phyloP scores from a whole-genome alignment of 2,329 filamentous ascomycete species.

The Venturia carpophila region DNA sequence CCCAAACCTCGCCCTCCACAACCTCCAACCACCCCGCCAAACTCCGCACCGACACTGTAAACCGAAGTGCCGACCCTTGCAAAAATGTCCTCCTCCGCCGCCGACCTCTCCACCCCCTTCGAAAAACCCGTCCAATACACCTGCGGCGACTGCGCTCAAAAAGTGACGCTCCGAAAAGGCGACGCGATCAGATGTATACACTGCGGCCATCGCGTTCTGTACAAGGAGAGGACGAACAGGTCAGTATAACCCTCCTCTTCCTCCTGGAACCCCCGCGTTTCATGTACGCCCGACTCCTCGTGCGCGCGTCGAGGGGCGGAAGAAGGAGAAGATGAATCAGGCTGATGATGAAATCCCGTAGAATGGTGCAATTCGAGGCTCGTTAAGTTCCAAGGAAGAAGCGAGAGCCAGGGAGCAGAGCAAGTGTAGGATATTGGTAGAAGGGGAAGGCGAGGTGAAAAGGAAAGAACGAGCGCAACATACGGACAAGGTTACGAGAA shows the following conservation, averaged over 20 bases:
- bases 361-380: slow-evolving; percentile 98
- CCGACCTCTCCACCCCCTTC: slow-evolving; percentile 45
- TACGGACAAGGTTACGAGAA: not conserved
- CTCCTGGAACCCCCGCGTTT: not conserved
- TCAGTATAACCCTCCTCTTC: slow-evolving; percentile 41
- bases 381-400: slow-evolving; percentile 44
- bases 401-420: not conserved
- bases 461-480: no score
- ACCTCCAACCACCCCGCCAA: not conserved
- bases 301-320: not conserved
- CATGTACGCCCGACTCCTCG: no score
- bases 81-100: slow-evolving; percentile 16
- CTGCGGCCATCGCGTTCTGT: slow-evolving; percentile 90
- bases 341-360: slow-evolving; percentile 23
- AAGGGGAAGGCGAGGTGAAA: not conserved
- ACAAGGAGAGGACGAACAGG: slow-evolving; percentile 98
- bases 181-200: slow-evolving; percentile 83
- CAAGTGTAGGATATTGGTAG: not conserved
- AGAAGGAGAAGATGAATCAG: not conserved
- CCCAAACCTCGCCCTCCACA: not conserved
- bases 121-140: slow-evolving; percentile 45
- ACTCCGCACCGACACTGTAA: not conserved
- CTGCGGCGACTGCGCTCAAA: slow-evolving; percentile 78
- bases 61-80: not conserved
- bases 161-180: slow-evolving; percentile 65